Percentiles rank a stretch among this genome's conserved stretches.
These are phyloP conservation scores for Leccinum rimulosum DNA, from an alignment of 768 basidiomycete genomes.

Conservation along the genomic window DNA sequence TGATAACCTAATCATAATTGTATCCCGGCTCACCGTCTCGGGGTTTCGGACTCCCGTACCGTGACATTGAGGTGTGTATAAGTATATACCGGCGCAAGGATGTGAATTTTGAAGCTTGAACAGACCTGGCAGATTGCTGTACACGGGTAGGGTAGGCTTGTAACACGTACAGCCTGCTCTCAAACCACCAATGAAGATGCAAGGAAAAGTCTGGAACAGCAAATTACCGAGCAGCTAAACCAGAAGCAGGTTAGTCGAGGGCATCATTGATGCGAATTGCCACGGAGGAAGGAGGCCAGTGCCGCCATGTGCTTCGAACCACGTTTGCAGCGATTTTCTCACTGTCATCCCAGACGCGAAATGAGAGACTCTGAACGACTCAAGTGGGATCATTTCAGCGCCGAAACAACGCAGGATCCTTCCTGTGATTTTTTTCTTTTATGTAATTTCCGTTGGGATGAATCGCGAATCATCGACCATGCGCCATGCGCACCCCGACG, in stretches of 20 bases:
- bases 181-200: neutral
- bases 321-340: neutral
- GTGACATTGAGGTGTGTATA: neutral
- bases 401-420: conserved; percentile 2
- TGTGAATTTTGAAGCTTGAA: neutral
- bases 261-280: neutral
- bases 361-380: neutral
- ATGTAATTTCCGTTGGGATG: conserved; percentile 1
- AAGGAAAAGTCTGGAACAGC: neutral
- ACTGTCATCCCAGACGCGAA: neutral
- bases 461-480: conserved; percentile 2
- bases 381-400: neutral
- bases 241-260: neutral
- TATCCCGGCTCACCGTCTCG: neutral
- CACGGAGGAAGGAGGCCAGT: neutral
- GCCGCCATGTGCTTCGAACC: neutral
- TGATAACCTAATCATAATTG: neutral
- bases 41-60: neutral
- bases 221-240: neutral
- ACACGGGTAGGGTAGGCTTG: too few relatives aligned
- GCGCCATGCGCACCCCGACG: conserved; percentile 9
- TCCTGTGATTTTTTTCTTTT: neutral
- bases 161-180: neutral
- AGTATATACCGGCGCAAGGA: neutral
- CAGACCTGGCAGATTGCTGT: neutral